Base-by-base conservation (phyloP, 306 rosid genomes). In the Argentina anserina region DNA sequence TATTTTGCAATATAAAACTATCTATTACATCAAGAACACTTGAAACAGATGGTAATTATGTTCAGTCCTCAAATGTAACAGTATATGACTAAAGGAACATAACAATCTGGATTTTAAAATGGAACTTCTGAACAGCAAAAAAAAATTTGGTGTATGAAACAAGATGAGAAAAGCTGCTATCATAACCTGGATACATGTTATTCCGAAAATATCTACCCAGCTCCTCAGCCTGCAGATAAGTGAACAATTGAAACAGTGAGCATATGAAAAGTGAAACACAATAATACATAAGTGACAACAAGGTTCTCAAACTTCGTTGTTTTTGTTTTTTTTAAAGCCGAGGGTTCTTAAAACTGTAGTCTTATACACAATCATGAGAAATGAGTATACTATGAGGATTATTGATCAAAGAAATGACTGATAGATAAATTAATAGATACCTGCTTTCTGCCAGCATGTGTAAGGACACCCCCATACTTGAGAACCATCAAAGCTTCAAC, bases 381-480 rank as follows among this genome's bases (percentile, higher is more conserved):
- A 50, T 9, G 17, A 6, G 69, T 15, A 17, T 33, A 41, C 56
- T 60, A 29, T 4, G 36, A 47, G 8, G 60, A 29, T 53, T 29
- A 69, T 42, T 31, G 43, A 47, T 10, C 28, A 46, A 9, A 31
- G 6, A 25, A 25, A 39, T 28, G n/a, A 56, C 40, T 28, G 17
- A 71, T 26, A 26, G 43, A 53, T 21, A 52, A 52, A 53, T 53
- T 2, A 37, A 52, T 61, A 67, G 52, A 63, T 72, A 94, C 99
- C 99, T 94, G 99, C 83, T 91, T 94, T 82, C 99, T 86, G 59
- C 99, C 99, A 50, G 99, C 99, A 71, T 94, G 99, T 31, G 99
- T 94, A 71, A 94, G 99, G 80, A 94, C 99, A 43, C 99, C 99
- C 28, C 97, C 97, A 72, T 94, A 94, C 84, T 94, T 94, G 42